Conservation (phyloP, 768 basidiomycete genomes). For the Rhodosporidiobolus sp. region DNA sequence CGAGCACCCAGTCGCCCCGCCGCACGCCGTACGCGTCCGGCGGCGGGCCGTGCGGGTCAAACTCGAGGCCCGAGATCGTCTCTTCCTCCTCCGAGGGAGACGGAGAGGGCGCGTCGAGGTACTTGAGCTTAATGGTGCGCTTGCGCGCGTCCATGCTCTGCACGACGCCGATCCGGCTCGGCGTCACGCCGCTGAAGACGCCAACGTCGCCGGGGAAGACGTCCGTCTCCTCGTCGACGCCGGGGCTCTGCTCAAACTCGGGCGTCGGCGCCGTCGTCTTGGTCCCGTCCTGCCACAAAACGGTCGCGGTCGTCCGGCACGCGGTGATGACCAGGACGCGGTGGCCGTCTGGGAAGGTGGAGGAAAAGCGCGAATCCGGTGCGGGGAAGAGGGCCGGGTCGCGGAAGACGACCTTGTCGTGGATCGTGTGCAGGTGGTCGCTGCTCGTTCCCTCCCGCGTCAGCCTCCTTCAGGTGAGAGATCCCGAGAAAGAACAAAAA, state of each 20-base stretch:
- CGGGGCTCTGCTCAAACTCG: conserved; percentile 60
- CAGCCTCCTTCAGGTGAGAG: background rate
- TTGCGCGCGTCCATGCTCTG: conserved; percentile 53
- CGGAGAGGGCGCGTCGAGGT: conserved; percentile 47
- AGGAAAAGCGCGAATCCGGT: conserved; percentile 45
- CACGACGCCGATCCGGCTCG: conserved; percentile 19
- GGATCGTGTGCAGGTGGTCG: conserved; percentile 34
- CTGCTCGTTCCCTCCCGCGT: background rate
- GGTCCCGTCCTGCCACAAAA: conserved; percentile 84
- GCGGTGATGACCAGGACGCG: conserved; percentile 64
- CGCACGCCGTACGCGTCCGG: conserved; percentile 63
- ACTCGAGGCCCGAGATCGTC: conserved; percentile 75
- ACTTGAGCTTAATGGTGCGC: conserved; percentile 66
- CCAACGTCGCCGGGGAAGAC: conserved; percentile 93
- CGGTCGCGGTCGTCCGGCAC: conserved; percentile 64
- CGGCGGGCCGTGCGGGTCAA: conserved; percentile 72
- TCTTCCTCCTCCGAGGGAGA: conserved; percentile 50
- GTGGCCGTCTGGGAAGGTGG: conserved; percentile 14
- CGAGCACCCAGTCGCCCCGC: conserved; percentile 77
- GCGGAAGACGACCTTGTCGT: conserved; percentile 36
- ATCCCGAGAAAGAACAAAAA: background rate
- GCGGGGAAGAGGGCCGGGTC: background rate
- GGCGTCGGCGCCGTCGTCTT: conserved; percentile 44
- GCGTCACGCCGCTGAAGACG: conserved; percentile 60
- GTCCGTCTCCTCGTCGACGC: conserved; percentile 80